Conservation (phyloP, 768 basidiomycete species). For the Pleurotus platypus region DNA sequence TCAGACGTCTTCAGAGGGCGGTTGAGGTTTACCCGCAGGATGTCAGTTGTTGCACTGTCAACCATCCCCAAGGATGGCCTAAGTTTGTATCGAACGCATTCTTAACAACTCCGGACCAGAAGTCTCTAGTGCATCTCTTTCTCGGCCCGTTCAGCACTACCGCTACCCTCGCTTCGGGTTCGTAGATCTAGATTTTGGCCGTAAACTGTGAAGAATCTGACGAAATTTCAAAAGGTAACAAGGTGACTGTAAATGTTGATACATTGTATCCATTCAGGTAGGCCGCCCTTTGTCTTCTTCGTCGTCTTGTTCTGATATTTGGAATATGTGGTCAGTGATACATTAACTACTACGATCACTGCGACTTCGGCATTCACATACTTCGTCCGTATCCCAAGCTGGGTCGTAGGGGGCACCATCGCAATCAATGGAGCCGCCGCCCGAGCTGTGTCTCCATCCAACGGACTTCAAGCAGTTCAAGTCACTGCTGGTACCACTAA, state of each 20-base stretch:
- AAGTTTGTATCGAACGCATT: slow-evolving; percentile 53
- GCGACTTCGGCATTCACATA: slow-evolving; percentile 41
- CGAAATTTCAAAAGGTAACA: slow-evolving; percentile 27
- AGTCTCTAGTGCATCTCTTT: slow-evolving; percentile 45
- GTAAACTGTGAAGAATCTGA: neutral
- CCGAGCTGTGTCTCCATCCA: slow-evolving; percentile 33
- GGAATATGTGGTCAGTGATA: slow-evolving; percentile 23
- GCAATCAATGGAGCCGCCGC: slow-evolving; percentile 34
- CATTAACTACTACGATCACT: slow-evolving; percentile 40
- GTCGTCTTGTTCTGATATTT: neutral
- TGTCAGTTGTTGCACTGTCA: slow-evolving; percentile 46
- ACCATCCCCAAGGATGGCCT: slow-evolving; percentile 52
- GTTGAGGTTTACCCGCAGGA: neutral
- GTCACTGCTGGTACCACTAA: slow-evolving; percentile 39
- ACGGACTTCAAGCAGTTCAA: slow-evolving; percentile 41
- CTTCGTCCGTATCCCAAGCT: slow-evolving; percentile 47
- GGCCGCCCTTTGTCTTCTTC: neutral
- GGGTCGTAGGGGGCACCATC: slow-evolving; percentile 44
- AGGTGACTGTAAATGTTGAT: slow-evolving; percentile 39
- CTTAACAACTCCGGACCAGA: slow-evolving; percentile 39
- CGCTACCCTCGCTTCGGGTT: slow-evolving; percentile 36
- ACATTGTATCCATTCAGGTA: slow-evolving; percentile 46
- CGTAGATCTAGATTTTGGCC: slow-evolving; percentile 1
- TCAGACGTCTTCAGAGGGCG: neutral
- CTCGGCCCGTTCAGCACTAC: slow-evolving; percentile 43